phyloP scores from a whole-genome alignment of 352 stramenopile genomes.

The Pythium aphanidermatum region DNA sequence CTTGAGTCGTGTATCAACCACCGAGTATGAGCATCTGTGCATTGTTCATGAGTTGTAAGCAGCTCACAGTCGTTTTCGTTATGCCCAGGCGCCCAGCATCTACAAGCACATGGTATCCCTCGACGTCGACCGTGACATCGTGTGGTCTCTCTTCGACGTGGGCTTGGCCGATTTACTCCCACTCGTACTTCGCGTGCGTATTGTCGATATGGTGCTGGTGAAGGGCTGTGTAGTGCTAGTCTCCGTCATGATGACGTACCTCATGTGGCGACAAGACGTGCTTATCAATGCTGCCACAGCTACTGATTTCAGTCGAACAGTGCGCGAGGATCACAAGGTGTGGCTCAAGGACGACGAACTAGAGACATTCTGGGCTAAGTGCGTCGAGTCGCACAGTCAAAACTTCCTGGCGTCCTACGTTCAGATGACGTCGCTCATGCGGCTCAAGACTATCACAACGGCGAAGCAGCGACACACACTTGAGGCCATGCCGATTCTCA shows the following conservation, averaged over 20 bases:
- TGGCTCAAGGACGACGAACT: slow-evolving; percentile 40
- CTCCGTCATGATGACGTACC: slow-evolving; percentile 33
- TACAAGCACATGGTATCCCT: slow-evolving; percentile 37
- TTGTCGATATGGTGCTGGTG: slow-evolving; percentile 41
- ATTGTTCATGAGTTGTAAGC: no score
- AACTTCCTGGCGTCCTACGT: slow-evolving; percentile 31
- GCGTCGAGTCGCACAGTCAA: slow-evolving; percentile 28
- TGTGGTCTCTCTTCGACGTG: slow-evolving; percentile 34
- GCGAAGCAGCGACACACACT: slow-evolving; percentile 19
- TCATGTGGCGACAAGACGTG: slow-evolving; percentile 26
- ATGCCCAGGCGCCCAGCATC: slow-evolving; percentile 18
- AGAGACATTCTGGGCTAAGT: slow-evolving; percentile 37
- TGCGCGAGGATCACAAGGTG: slow-evolving; percentile 21
- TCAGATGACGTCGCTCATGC: slow-evolving; percentile 25
- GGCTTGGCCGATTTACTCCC: slow-evolving; percentile 28
- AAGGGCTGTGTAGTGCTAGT: slow-evolving; percentile 37
- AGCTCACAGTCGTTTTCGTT: neutral
- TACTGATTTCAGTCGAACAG: slow-evolving; percentile 18
- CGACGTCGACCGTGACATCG: slow-evolving; percentile 22
- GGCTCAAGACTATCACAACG: slow-evolving; percentile 32
- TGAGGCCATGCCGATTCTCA: slow-evolving; percentile 18
- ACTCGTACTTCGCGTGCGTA: slow-evolving; percentile 32
- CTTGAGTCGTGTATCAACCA: slow-evolving; percentile 37
- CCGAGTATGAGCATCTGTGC: slow-evolving; percentile 6
- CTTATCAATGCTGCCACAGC: slow-evolving; percentile 22